Conservation (phyloP, 495 filamentous ascomycete genomes). For the Saxophila tyrrhenica region DNA sequence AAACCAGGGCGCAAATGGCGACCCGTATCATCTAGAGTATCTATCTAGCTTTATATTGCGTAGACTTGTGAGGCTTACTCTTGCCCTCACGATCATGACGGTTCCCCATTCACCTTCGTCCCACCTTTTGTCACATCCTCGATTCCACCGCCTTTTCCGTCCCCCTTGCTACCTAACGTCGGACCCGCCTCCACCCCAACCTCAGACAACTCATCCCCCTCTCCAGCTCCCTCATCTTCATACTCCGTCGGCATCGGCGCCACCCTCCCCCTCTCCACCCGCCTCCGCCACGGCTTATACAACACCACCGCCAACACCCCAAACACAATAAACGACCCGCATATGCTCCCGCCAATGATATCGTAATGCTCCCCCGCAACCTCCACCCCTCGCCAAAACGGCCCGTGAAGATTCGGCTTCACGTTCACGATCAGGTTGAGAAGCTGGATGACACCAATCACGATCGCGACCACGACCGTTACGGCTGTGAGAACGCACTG, state of each 20-base stretch:
- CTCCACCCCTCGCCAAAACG: constrained; percentile 79
- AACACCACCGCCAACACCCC: constrained; percentile 57
- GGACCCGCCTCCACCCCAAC: neutral
- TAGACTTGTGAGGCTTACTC: neutral
- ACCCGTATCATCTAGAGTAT: neutral
- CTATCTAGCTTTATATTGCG: neutral
- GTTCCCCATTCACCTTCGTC: neutral
- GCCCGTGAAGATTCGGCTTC: constrained; percentile 50
- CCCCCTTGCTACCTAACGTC: neutral
- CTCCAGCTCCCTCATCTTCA: neutral
- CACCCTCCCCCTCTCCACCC: constrained; percentile 35
- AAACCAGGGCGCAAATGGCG: neutral
- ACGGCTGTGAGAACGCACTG: constrained; percentile 78
- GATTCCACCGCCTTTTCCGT: neutral
- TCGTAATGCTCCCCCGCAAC: constrained; percentile 72
- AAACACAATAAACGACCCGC: constrained; percentile 67
- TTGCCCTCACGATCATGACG: neutral
- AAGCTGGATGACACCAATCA: constrained; percentile 78
- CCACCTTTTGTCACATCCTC: neutral
- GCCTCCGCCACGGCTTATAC: constrained; percentile 67
- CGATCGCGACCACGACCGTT: constrained; percentile 75
- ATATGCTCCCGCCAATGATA: constrained; percentile 70
- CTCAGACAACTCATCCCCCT: neutral
- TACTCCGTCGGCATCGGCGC: neutral
- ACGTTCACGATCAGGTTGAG: constrained; percentile 66